Evolutionary conservation across 352 stramenopile species (phyloP), one percentile per base, ranked within the genome.

Genomic region (Aphanomyces astaci): DNA sequence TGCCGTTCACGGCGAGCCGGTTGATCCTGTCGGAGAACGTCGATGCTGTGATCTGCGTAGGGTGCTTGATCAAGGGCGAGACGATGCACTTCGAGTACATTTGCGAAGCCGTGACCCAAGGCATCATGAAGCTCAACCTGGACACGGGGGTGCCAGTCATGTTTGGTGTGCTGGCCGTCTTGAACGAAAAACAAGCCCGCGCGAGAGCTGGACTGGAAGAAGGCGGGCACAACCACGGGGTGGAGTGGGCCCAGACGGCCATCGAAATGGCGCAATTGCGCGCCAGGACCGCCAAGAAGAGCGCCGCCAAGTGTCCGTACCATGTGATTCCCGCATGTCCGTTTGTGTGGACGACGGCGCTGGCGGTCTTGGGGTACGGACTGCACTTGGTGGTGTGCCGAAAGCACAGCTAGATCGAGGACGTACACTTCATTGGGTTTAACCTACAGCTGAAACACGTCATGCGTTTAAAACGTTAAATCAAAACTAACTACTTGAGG

Each of bases 41-140:
- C 60, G 97, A 99, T 77, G 96, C 94, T 27, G 96, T 99, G 55
- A 88, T 99, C 59, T 97, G 86, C 72, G 75, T 98, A 64, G 97
- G 97, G 51, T 96, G 85, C 60, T 82, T 97, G 17, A 96, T 97
- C 76, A 98, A 98, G 77, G 96, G 97, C 54, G 95, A 98, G 59
- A 99, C 97, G 15, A 97, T 98, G 87, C 97, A 99, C 81, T 99
- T 99, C 77, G 97, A 99, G 89, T 99, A 99, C 82, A 99, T 99
- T 80, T 95, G 89, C 54, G 92, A 98, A 66, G 88, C 96, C 56
- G 92, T 98, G n/a, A 84, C 94, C 39, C 89, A 95, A 70, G 96
- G 96, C 64, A 94, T 99, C 74, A 99, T 99, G 96, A 87, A 87
- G 73, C 94, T 99, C 71, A 86, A 93, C 74, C 78, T 98, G 65